Conservation (phyloP, 2,329 filamentous ascomycete species). For the Sphaerostilbella broomeana region DNA sequence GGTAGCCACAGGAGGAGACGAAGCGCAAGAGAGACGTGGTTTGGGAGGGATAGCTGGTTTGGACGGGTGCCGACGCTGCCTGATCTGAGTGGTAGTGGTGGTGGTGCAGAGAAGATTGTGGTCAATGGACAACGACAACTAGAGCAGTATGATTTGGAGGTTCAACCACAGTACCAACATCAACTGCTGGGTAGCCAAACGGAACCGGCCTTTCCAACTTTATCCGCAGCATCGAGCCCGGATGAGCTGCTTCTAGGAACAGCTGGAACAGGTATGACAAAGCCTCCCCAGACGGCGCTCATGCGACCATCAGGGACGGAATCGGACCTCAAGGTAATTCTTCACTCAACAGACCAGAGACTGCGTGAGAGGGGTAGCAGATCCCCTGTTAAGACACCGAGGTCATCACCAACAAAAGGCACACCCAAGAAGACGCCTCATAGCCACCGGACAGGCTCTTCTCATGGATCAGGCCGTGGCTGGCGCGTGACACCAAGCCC, state of each 20-base stretch:
- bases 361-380: constrained; percentile 34
- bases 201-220: constrained; percentile 1
- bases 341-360: constrained; percentile 46
- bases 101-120: constrained; percentile 20
- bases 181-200: constrained; percentile 5
- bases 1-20: constrained; percentile 17
- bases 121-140: not conserved
- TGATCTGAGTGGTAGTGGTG: constrained; percentile 19
- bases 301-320: constrained; percentile 31
- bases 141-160: constrained; percentile 2
- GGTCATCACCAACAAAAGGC: constrained; percentile 10
- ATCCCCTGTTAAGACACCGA: constrained; percentile 27
- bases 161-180: constrained; percentile 6
- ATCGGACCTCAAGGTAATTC: constrained; percentile 43
- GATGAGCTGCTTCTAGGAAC: constrained; percentile 7
- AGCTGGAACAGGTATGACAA: constrained; percentile 7
- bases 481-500: constrained; percentile 22
- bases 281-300: constrained; percentile 15
- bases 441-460: constrained; percentile 8
- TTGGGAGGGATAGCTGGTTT: constrained; percentile 29
- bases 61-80: constrained; percentile 33
- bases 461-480: constrained; percentile 13
- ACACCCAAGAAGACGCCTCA: constrained; percentile 22
- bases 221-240: not conserved
- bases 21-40: constrained; percentile 22